phyloP scores from a whole-genome alignment of 163 green algal species.

The Scenedesmus sp. region DNA sequence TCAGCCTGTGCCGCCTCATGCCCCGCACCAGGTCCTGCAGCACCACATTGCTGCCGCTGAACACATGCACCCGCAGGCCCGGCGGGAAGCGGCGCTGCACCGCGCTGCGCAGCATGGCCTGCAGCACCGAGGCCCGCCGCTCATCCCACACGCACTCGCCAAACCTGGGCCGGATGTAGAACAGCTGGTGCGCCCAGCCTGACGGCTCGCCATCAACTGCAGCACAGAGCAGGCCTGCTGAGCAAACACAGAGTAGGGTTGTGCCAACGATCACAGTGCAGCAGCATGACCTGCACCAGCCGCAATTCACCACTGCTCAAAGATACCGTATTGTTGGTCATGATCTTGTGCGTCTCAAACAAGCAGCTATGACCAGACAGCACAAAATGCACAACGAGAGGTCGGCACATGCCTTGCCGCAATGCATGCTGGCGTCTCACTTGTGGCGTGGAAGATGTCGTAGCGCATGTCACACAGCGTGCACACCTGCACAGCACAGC shows the following conservation, averaged over 20 bases:
- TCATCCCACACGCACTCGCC: constrained; percentile 44
- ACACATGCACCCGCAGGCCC: constrained; percentile 43
- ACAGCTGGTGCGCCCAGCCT: constrained; percentile 49
- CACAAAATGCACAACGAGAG: background rate
- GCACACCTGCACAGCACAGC: constrained; percentile 60
- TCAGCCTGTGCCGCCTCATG: constrained; percentile 37
- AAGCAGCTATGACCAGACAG: too few relatives aligned
- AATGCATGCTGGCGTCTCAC: background rate
- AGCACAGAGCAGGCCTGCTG: background rate
- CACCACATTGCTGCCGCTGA: constrained; percentile 26
- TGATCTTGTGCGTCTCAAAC: too few relatives aligned
- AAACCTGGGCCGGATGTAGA: constrained; percentile 54
- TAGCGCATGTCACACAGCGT: constrained; percentile 95
- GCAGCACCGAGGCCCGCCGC: constrained; percentile 67
- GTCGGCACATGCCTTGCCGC: background rate
- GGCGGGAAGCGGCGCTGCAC: constrained; percentile 87
- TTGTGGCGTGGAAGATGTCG: constrained; percentile 91
- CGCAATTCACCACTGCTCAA: too few relatives aligned
- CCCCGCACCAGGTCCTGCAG: constrained; percentile 39
- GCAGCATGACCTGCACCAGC: too few relatives aligned
- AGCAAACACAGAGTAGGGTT: too few relatives aligned
- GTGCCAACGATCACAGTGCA: too few relatives aligned
- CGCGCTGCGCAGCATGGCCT: constrained; percentile 76
- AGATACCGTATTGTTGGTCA: too few relatives aligned
- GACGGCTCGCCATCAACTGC: constrained; percentile 30